Base-by-base conservation (phyloP, 75 land plant genomes). In the Isoetes taiwanensis region DNA sequence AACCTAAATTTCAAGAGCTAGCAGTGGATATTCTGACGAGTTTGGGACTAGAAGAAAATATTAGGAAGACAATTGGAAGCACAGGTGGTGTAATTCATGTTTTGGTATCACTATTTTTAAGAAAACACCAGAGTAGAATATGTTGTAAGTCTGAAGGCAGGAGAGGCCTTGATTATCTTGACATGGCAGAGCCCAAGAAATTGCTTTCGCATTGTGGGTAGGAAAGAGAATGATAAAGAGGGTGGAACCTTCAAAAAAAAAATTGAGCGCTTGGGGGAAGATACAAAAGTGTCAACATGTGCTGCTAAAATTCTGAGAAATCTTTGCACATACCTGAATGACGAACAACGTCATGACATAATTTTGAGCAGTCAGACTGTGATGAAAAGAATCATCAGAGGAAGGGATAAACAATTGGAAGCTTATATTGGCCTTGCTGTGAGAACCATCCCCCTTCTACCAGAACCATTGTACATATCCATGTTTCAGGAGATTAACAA, bases 111-210 rank as follows among this genome's bases (percentile, higher is more conserved):
- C 54, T 78, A 0, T 81, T 81, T 54, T 56, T 79, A 56, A 67
- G 50, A 0, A n/a, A n/a, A n/a, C n/a, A n/a, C n/a, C n/a, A n/a
- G n/a, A n/a, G n/a, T n/a, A 30, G 62, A 43, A 41, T 10, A 28
- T 14, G 30, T 19, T 27, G 58, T 85, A 17, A 68, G 70, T 28
- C 19, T 11, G 3, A 81, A 72, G 6, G 86, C 96, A 1, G 96
- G 91, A 16, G 83, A 77, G 66, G 84, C 93, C 8, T 67, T 90
- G 12, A 69, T 73, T 14, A 72, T 87, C 73, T 65, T 90, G 41
- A 67, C 80, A 11, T 25, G 80, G 29, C 69, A 80, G 3, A 86
- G 75, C 56, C 16, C 54, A 30, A 54, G 30, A 1, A 82, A 80
- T 42, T 90, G 93, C 54, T 42, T n/a, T n/a, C n/a, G n/a, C n/a